Evolutionary conservation across 768 basidiomycete genomes (phyloP).

Genomic region (Psilocybe cyanescens): DNA sequence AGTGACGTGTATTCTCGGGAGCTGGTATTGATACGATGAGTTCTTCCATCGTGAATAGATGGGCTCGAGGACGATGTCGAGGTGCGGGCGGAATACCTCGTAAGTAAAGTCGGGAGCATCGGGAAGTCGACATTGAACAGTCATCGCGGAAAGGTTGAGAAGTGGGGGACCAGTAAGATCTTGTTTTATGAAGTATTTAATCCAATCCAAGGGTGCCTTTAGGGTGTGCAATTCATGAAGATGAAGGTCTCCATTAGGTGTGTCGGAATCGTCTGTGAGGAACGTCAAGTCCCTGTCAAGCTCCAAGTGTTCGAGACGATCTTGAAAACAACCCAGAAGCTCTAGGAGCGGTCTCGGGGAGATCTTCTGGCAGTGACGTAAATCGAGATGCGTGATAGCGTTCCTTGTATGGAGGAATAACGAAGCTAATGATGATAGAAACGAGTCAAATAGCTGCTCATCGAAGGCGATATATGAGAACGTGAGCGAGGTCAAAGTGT

Average conservation of each 20-base stretch:
- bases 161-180: background rate
- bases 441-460: constrained; percentile 2
- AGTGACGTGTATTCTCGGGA: constrained; percentile 1
- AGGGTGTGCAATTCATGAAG: constrained; percentile 1
- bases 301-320: constrained; percentile 9
- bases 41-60: background rate
- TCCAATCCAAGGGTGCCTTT: constrained; percentile 13
- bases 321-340: constrained; percentile 9
- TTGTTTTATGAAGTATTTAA: background rate
- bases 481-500: constrained; percentile 10
- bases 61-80: background rate
- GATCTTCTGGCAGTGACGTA: constrained; percentile 5
- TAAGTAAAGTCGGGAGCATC: constrained; percentile 3
- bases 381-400: constrained; percentile 3
- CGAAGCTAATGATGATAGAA: constrained; percentile 10
- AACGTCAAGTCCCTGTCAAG: constrained; percentile 1
- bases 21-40: background rate
- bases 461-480: constrained; percentile 14
- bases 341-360: background rate
- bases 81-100: constrained; percentile 1
- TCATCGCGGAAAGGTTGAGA: constrained; percentile 1
- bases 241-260: background rate
- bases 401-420: constrained; percentile 2
- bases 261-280: background rate
- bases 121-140: constrained; percentile 1